Percentiles rank a stretch among this genome's conserved stretches.
Evolutionary conservation across 2,329 filamentous ascomycete species (phyloP).

Genomic region (Ceratocystis papillata): DNA sequence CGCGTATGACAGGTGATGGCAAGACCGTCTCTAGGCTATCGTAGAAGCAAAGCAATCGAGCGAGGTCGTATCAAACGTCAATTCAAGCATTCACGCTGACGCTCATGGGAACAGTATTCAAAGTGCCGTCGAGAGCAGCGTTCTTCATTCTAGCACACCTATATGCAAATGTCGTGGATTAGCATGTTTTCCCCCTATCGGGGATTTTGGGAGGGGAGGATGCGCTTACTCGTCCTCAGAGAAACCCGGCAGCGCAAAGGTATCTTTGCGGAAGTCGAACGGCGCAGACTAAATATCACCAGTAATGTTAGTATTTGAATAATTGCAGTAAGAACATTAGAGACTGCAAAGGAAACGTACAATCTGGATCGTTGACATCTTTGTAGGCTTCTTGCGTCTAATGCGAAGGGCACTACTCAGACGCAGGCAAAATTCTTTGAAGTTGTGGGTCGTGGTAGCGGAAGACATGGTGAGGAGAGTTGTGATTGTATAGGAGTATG

Average conservation of each 20-base stretch:
- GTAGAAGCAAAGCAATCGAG: neutral
- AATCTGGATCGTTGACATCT: conserved; percentile 35
- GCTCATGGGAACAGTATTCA: conserved; percentile 20
- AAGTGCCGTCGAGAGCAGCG: conserved; percentile 18
- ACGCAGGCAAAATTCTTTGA: conserved; percentile 38
- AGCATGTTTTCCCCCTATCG: neutral
- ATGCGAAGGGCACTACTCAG: conserved; percentile 36
- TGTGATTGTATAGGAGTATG: no score
- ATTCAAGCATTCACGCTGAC: conserved; percentile 21
- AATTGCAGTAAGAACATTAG: neutral
- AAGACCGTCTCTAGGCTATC: neutral
- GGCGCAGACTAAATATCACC: conserved; percentile 43
- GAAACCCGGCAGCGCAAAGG: conserved; percentile 44
- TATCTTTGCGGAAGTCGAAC: conserved; percentile 47
- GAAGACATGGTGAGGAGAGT: conserved; percentile 19
- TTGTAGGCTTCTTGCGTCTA: conserved; percentile 36
- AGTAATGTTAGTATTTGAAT: neutral
- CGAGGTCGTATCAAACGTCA: neutral
- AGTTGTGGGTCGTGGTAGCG: conserved; percentile 30
- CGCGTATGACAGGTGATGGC: neutral
- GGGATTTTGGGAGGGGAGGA: neutral
- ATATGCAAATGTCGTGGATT: neutral
- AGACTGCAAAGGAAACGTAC: conserved; percentile 31
- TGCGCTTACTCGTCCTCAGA: conserved; percentile 49
- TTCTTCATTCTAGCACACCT: conserved; percentile 22